Base-by-base conservation (phyloP, 2,329 filamentous ascomycete genomes). In the Aspergillus sp. region DNA sequence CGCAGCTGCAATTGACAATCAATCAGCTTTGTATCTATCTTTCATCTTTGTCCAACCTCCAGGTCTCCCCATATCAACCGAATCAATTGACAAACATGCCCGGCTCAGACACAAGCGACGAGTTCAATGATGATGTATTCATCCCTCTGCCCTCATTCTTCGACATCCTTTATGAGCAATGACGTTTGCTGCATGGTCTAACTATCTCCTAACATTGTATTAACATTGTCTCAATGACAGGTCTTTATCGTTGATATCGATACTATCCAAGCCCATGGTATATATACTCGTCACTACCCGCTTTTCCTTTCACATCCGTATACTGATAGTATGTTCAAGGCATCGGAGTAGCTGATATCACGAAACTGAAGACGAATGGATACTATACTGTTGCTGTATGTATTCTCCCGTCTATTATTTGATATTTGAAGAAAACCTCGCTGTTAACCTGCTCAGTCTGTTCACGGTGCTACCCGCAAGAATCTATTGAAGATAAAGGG, bases 401-500 rank as follows among this genome's bases (percentile, higher is more conserved):
- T 12, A 5, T 17, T 23, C 10, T 43, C 17, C 39, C n/a, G n/a
- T 17, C 19, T 43, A 10, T 2, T 43, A 10, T 3, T 2, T 69
- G 78, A 63, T n/a, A 9, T 21, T 38, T 12, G 17, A 17, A 17
- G 30, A 13, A 19, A 23, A 21, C 49, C 54, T 47, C 45, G 5
- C 30, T 50, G 51, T 49, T 58, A 58, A 30, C 19, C 47, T 55
- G 23, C 51, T 15, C 65, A 88, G 85, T 84, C 84, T 48, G 84
- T 89, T 38, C 82, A 87, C 64, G 79, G 81, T 15, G 84, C 85
- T 15, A 88, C 85, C 45, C 82, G 85, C 55, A 84, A 82, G 67
- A 85, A 80, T 17, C 78, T 90, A 15, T 75, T 86, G 56, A 89
- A 86, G 71, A 89, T 90, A 73, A 89, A 88, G 69, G 88, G 87